Percentiles rank a stretch among this genome's conserved stretches.
Conservation (phyloP, 805 yeast species). For the Tetrapisispora taiwanensis region DNA sequence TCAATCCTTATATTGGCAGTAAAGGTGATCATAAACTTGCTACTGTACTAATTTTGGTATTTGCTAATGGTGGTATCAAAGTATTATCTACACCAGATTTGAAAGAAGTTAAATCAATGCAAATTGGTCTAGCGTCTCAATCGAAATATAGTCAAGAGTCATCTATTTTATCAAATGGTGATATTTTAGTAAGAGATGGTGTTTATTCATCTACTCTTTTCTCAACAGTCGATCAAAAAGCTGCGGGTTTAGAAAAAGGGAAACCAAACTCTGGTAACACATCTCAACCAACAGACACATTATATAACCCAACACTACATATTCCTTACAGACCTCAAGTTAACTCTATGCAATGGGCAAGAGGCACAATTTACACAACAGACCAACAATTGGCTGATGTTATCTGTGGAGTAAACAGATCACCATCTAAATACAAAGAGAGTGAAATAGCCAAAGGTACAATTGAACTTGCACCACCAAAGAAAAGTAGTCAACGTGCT, state of each 20-base stretch:
- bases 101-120: conserved; percentile 43
- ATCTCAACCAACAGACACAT: conserved; percentile 36
- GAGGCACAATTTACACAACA: conserved; percentile 58
- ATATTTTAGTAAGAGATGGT: conserved; percentile 45
- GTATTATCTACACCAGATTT: conserved; percentile 50
- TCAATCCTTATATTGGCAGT: conserved; percentile 19
- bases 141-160: conserved; percentile 35
- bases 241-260: conserved; percentile 36
- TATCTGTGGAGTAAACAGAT: conserved; percentile 68
- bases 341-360: conserved; percentile 76
- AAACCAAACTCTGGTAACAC: conserved; percentile 22
- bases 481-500: not conserved
- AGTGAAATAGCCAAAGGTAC: conserved; percentile 44
- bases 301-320: conserved; percentile 59
- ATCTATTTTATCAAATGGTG: conserved; percentile 44
- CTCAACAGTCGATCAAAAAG: conserved; percentile 36
- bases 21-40: conserved; percentile 28
- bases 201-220: conserved; percentile 45
- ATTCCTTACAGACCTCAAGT: conserved; percentile 75
- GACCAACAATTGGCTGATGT: conserved; percentile 52
- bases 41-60: conserved; percentile 38
- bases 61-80: conserved; percentile 39
- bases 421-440: conserved; percentile 49
- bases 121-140: conserved; percentile 36
- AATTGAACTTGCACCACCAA: conserved; percentile 21